A percentile compares a stretch with the other conserved stretches of the same genome.
Conservation (phyloP, 2,329 filamentous ascomycete genomes). For the Aspergillus alliaceus region DNA sequence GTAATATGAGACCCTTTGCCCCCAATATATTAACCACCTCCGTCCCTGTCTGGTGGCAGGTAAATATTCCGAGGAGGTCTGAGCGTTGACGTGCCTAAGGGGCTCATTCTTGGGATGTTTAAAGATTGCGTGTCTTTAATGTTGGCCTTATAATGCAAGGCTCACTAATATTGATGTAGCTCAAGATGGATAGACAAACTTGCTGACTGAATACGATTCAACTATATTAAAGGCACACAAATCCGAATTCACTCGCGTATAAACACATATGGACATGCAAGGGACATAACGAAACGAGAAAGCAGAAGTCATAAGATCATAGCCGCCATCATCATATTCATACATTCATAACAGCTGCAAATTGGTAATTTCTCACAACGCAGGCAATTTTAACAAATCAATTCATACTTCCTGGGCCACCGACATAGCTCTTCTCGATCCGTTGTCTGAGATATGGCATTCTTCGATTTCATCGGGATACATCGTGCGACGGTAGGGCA, state of each 20-base stretch:
- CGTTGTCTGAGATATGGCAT: slow-evolving; percentile 7
- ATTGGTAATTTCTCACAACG: not conserved
- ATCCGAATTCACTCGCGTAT: not conserved
- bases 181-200: no score
- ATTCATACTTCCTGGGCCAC: slow-evolving; percentile 7
- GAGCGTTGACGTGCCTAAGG: no score
- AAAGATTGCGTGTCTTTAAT: no score
- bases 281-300: not conserved
- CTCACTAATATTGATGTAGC: no score
- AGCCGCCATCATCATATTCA: not conserved
- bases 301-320: not conserved
- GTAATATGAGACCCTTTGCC: no score
- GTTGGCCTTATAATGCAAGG: no score
- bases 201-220: no score
- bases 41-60: no score
- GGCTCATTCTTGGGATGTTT: no score
- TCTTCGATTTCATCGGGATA: slow-evolving; percentile 36
- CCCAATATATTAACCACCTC: no score
- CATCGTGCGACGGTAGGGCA: slow-evolving; percentile 13
- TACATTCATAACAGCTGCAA: not conserved
- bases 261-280: not conserved
- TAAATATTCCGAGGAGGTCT: no score
- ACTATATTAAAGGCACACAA: no score
- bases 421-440: slow-evolving; percentile 12
- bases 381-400: not conserved